Evolutionary conservation across 1,284 basidiomycete species (phyloP).

Genomic region (Pholiota adiposa): DNA sequence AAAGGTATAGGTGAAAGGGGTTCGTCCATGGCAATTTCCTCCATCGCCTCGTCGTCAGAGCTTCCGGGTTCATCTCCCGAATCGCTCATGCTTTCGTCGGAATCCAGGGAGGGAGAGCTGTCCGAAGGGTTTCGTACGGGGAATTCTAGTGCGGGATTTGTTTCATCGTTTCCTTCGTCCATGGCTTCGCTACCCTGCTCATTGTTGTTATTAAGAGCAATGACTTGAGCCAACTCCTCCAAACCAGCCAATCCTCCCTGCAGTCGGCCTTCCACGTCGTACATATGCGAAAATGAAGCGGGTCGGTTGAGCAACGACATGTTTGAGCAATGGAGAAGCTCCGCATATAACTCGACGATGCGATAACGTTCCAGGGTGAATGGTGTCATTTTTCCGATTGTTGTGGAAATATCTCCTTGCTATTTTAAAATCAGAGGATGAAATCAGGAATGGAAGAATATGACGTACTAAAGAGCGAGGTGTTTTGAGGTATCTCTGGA

Average conservation of each 20-base stretch:
- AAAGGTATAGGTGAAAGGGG: constrained; percentile 32
- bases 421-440: constrained; percentile 31
- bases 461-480: constrained; percentile 77
- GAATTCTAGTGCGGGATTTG: constrained; percentile 72
- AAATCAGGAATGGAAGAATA: constrained; percentile 5
- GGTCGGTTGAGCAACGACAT: constrained; percentile 94
- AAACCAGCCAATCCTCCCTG: constrained; percentile 82
- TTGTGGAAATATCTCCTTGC: constrained; percentile 72
- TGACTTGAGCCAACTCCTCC: constrained; percentile 83
- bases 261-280: constrained; percentile 79
- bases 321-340: constrained; percentile 97
- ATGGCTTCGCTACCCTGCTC: constrained; percentile 58
- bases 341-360: constrained; percentile 97
- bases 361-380: constrained; percentile 96
- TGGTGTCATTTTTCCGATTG: constrained; percentile 73
- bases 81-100: constrained; percentile 75
- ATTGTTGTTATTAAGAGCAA: constrained; percentile 58
- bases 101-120: constrained; percentile 64
- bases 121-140: constrained; percentile 67
- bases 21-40: constrained; percentile 76
- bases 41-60: constrained; percentile 75
- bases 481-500: constrained; percentile 73
- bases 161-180: constrained; percentile 62
- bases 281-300: constrained; percentile 70
- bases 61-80: constrained; percentile 70